Evolutionary conservation across 2,329 filamentous ascomycete genomes (phyloP).

Genomic region (Thielaviopsis musarum): DNA sequence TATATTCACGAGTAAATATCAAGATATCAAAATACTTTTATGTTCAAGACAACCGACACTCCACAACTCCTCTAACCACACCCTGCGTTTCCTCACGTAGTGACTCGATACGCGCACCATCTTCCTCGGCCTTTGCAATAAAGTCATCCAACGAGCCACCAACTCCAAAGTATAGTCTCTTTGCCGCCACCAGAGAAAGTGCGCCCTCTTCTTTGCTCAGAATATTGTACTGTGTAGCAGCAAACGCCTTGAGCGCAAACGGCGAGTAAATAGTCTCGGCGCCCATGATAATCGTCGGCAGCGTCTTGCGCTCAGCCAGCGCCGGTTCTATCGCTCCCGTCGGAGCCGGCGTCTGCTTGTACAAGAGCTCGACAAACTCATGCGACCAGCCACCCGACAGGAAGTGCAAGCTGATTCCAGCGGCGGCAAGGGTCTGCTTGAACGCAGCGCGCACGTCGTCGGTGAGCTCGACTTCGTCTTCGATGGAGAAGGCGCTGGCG

Average conservation of each 20-base stretch:
- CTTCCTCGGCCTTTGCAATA: constrained; percentile 31
- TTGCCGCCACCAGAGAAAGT: constrained; percentile 54
- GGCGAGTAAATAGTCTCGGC: constrained; percentile 77
- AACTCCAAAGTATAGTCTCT: constrained; percentile 71
- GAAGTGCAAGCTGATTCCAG: constrained; percentile 42
- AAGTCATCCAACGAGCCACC: constrained; percentile 70
- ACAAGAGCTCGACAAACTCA: constrained; percentile 44
- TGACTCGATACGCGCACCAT: constrained; percentile 31
- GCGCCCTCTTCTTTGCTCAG: constrained; percentile 30
- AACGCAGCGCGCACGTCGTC: constrained; percentile 43
- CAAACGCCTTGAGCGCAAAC: constrained; percentile 50
- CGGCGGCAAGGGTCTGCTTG: constrained; percentile 29
- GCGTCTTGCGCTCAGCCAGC: background rate
- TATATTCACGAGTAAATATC: background rate
- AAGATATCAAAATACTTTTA: background rate
- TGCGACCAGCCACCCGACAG: constrained; percentile 61
- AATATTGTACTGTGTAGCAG: constrained; percentile 45
- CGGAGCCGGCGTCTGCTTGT: constrained; percentile 14
- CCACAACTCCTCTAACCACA: constrained; percentile 43
- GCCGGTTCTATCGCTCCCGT: background rate
- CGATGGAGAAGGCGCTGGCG: constrained; percentile 25
- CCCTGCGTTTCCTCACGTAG: constrained; percentile 43
- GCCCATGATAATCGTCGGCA: constrained; percentile 42
- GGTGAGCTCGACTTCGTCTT: constrained; percentile 48
- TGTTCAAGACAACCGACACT: constrained; percentile 23